Percentiles rank a stretch among this genome's conserved stretches.
Conservation (phyloP, 169 alveolate species). For the Eimeria acervulina region DNA sequence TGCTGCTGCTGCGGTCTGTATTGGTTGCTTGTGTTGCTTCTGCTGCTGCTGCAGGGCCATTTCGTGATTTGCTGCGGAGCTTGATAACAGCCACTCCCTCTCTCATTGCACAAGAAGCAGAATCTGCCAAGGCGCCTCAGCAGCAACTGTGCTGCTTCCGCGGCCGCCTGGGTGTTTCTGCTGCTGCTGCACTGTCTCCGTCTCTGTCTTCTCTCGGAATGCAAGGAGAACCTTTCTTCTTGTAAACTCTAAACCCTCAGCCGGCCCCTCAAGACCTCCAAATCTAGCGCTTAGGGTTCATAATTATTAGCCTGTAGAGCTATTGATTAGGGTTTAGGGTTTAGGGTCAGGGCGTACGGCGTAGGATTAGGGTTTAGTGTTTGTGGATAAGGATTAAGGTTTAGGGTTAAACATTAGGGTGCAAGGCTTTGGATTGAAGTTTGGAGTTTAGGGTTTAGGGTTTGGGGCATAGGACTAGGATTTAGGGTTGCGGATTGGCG, state of each 20-base stretch:
- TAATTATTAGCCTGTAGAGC: too few species aligned
- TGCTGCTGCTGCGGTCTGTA: neutral
- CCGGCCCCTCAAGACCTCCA: neutral
- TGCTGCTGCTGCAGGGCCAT: conserved; percentile 42
- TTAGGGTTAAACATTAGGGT: too few species aligned
- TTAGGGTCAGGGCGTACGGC: neutral
- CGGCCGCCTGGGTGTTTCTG: neutral
- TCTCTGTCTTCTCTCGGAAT: neutral
- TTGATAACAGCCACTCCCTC: neutral
- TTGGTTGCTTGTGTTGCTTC: too few species aligned
- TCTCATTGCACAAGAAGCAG: conserved; percentile 3
- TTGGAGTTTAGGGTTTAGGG: neutral
- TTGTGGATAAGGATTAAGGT: too few species aligned
- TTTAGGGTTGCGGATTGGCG: too few species aligned
- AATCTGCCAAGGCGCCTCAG: neutral
- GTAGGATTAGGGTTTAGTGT: neutral
- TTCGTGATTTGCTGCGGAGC: conserved; percentile 16
- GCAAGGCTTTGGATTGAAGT: too few species aligned
- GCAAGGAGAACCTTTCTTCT: neutral
- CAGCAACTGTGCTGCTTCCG: conserved; percentile 2
- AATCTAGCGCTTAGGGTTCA: too few species aligned
- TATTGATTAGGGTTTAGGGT: neutral
- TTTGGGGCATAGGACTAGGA: neutral
- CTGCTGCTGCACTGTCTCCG: conserved; percentile 8
- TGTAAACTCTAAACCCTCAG: conserved; percentile 1